These are phyloP conservation scores for Citrus trifoliata DNA, from an alignment of 345 rosid species.

Conservation along the genomic window DNA sequence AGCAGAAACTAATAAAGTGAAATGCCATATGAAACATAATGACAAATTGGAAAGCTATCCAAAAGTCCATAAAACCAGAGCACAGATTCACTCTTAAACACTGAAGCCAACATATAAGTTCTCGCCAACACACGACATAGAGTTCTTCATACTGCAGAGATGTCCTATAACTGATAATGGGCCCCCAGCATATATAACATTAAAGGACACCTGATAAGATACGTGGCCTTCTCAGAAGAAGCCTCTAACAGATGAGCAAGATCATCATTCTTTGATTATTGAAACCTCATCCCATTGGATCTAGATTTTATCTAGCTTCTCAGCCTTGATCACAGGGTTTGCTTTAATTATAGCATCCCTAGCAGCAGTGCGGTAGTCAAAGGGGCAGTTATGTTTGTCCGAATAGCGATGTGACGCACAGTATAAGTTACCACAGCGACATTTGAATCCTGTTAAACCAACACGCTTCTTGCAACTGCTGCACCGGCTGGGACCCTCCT, in stretches of 20 bases:
- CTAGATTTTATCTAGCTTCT: conserved; percentile 88
- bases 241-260: conserved; percentile 16
- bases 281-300: conserved; percentile 6
- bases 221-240: conserved; percentile 27
- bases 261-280: conserved; percentile 24
- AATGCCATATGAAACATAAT: conserved; percentile 22
- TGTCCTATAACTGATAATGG: conserved; percentile 24
- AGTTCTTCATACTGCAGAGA: conserved; percentile 33
- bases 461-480: conserved; percentile 73
- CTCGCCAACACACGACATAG: conserved; percentile 36
- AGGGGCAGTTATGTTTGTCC: conserved; percentile 74
- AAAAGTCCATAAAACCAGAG: conserved; percentile 41
- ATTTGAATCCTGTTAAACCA: conserved; percentile 79
- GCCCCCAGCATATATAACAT: conserved; percentile 30
- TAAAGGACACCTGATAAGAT: conserved; percentile 34
- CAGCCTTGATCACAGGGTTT: conserved; percentile 86
- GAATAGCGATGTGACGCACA: conserved; percentile 87
- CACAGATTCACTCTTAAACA: conserved; percentile 34
- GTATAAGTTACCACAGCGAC: conserved; percentile 77
- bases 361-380: conserved; percentile 72
- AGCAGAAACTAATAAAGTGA: conserved; percentile 22
- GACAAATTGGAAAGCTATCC: conserved; percentile 27
- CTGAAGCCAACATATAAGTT: conserved; percentile 37
- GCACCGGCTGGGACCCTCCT: conserved; percentile 80
- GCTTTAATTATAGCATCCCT: conserved; percentile 85